Conservation (phyloP, 306 rosid genomes). For the Quercus dentata region DNA sequence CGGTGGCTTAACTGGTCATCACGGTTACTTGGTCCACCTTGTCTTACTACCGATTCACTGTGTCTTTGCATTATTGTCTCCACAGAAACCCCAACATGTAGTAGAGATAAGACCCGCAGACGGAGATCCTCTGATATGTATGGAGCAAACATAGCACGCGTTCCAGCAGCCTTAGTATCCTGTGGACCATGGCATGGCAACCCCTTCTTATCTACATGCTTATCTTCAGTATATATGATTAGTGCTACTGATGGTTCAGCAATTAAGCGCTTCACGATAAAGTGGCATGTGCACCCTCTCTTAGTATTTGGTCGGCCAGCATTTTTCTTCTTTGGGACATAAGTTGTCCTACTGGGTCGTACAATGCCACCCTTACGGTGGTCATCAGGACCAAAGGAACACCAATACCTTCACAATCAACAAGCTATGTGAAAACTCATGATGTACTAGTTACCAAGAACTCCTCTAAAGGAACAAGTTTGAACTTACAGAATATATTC, state of each 20-base stretch:
- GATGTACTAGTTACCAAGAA: neutral
- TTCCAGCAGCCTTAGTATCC: conserved; percentile 82
- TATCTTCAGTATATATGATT: conserved; percentile 71
- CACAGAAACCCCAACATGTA: conserved; percentile 85
- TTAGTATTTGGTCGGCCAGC: conserved; percentile 89
- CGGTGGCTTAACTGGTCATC: conserved; percentile 94
- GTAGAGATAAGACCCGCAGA: conserved; percentile 75
- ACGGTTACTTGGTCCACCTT: conserved; percentile 88
- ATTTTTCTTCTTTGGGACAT: conserved; percentile 80
- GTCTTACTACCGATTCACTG: conserved; percentile 76
- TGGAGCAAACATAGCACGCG: conserved; percentile 89
- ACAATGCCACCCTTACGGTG: conserved; percentile 76
- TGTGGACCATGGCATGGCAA: conserved; percentile 92
- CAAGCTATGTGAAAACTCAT: conserved; percentile 17
- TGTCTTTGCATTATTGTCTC: conserved; percentile 98
- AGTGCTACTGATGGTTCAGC: conserved; percentile 88
- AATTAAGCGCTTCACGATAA: conserved; percentile 81
- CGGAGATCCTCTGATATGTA: conserved; percentile 89
- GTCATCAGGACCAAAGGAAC: conserved; percentile 99
- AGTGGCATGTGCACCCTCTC: conserved; percentile 95
- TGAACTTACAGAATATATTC: conserved; percentile 88
- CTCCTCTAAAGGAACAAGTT: neutral
- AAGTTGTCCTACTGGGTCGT: conserved; percentile 74
- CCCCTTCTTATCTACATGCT: conserved; percentile 88
- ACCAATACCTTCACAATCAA: conserved; percentile 72